Base-by-base conservation (phyloP, 331 rosid species). In the Prunus yedoensis region DNA sequence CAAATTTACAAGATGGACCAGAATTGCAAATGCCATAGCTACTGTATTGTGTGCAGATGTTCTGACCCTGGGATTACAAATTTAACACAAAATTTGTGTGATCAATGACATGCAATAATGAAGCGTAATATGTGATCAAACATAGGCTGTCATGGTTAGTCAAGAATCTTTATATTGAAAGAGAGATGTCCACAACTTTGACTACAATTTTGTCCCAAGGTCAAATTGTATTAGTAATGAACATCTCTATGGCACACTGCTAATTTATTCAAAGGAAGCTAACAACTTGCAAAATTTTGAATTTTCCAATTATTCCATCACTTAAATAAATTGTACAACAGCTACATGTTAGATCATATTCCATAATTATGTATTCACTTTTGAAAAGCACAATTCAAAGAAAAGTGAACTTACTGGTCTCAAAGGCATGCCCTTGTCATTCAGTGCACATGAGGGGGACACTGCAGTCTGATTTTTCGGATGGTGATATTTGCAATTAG, bases 371-470 rank as follows among this genome's bases (percentile, higher is more conserved):
- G 30, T 18, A 57, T 57, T 21, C 28, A 50, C 10, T 50, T 41
- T 51, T 35, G 38, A 9, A 35, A 0, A 13, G n/a, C 45, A 38
- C 9, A 27, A 52, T 35, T 3, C 17, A 9, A 71, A 70, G 72
- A 63, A 78, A 8, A 11, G 71, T 45, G 35, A 77, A 75, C 97
- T 89, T 87, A 94, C 97, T 50, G 99, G 96, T 88, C 99, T 89
- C 86, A 92, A 73, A 78, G 99, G 99, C 69, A 92, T 90, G 77
- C 99, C 99, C 84, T 84, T 90, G 87, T 94, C 97, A 75, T 83
- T 92, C 80, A 90, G 93, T 74, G 78, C 47, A 82, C 87, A 85
- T 17, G 88, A 81, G 23, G 90, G 84, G 68, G 85, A 28, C 64
- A 65, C 84, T 28, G 88, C 73, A 71, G 69, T 50, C 82, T 87